These are phyloP conservation scores for Trypanosoma cruzi DNA, from an alignment of 208 protist genomes.

Conservation along the genomic window DNA sequence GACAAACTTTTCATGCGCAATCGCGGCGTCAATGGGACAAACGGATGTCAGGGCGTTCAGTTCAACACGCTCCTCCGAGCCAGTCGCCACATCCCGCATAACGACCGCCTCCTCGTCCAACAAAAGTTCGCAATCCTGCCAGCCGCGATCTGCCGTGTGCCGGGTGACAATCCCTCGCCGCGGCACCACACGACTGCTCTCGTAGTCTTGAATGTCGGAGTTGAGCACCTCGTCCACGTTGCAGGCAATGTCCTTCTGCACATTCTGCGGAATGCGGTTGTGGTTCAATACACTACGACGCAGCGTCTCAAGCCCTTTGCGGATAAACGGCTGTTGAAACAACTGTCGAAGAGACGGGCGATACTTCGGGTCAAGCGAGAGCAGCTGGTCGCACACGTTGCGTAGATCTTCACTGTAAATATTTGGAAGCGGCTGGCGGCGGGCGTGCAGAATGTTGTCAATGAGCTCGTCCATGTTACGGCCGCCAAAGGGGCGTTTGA, in stretches of 20 bases:
- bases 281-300: conserved; percentile 77
- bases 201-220: conserved; percentile 38
- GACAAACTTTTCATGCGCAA: conserved; percentile 73
- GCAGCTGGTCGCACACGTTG: conserved; percentile 56
- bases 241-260: conserved; percentile 57
- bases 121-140: conserved; percentile 78
- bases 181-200: conserved; percentile 37
- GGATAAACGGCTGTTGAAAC: conserved; percentile 74
- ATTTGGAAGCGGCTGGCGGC: conserved; percentile 46
- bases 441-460: conserved; percentile 78
- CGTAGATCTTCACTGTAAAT: conserved; percentile 52
- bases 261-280: conserved; percentile 57
- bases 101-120: conserved; percentile 49
- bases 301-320: conserved; percentile 62
- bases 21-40: conserved; percentile 79
- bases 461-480: conserved; percentile 89
- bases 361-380: conserved; percentile 58
- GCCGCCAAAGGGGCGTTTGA: conserved; percentile 82
- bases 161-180: conserved; percentile 52
- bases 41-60: conserved; percentile 73
- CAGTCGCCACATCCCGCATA: conserved; percentile 43
- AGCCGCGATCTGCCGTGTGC: conserved; percentile 74
- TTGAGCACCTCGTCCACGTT: conserved; percentile 65
- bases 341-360: conserved; percentile 65
- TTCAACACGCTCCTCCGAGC: conserved; percentile 50